Base-by-base conservation (phyloP, 139 green algal genomes). In the Pseudopediastrum boryanum region DNA sequence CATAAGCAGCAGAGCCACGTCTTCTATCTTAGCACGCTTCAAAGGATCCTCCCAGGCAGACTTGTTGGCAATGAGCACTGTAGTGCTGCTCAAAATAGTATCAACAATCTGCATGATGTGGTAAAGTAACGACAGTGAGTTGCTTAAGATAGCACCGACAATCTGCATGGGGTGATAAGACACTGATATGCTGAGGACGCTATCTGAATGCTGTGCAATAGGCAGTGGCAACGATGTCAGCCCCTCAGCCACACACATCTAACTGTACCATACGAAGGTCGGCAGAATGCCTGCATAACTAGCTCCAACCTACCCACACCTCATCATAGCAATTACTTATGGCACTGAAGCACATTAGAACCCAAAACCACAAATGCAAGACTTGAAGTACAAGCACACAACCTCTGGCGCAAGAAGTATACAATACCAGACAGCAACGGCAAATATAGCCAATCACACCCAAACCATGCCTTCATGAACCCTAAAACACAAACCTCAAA, bases 1-100 rank as follows among this genome's bases (percentile, higher is more conserved):
- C 75, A 81, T 35, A 35, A 86, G 58, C 61, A 86, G 76, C 31
- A 83, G 35, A 1, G 74, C 75, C 21, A 86, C 33, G 61, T 86
- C 82, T 68, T 86, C 82, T 69, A 86, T 86, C 76, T 83, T 86
- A n/a, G 10, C 38, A 42, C 82, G 63, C 82, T 83, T 83, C 7
- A 33, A 62, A 3, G 71, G 71, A 70, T 86, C 82, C 59, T 75
- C 67, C 82, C 82, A 86, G 2, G 75, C 61, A 41, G 52, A 42
- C 42, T 70, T 58, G 75, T 86, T 86, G 58, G 82, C 82, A 41
- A 86, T 54, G 27, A 86, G 68, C 44, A 75, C 75, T 1, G 82
- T 83, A 50, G 82, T 86, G 44, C 58, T 75, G 7, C 25, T 38
- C 67, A 86, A 52, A 29, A 86, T 83, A 13, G 82, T 86, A 41